Base-by-base conservation (phyloP, 192 early-diverging fungal genomes). In the Podila clonocystis region DNA sequence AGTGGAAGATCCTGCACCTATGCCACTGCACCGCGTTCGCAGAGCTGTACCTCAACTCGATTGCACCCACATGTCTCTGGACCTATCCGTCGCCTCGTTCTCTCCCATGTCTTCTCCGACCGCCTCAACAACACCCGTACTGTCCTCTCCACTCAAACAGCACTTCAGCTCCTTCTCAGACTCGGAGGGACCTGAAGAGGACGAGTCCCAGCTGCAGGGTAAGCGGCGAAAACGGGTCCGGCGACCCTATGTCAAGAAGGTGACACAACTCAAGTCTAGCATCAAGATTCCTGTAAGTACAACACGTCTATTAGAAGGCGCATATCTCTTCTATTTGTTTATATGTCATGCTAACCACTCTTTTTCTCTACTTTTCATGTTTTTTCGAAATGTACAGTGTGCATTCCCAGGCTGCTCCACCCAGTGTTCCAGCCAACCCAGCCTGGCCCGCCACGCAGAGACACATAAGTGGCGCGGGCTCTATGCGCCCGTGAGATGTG, bases 401-500 rank as follows among this genome's bases (percentile, higher is more conserved):
- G 0, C 12, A 0, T 33, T 61, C 8, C 33, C 41, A 11, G 70
- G 61, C 0, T 80, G 77, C 59, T 52, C 15, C 22, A 57, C 48
- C 24, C 30, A 17, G 7, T 80, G 77, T 17, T 67, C 77, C 41
- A 73, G 77, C 24, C 24, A 20, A 6, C 71, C 77, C 2, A 73
- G 70, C 0, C 66, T 80, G 0, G 57, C 24, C 1, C 77, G 77
- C 3, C 77, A 80, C 26, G 29, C 33, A 0, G 63, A 64, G 5
- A 34, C 70, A 9, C 77, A 80, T 45, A 58, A 48, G 24, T 80
- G 77, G 77, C 64, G 69, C 1, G 77, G 77, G 5, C 5, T 48
- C 20, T 80, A 73, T 26, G 38, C 70, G 2, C 77, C 77, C 0
- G 62, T 80, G 9, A 66, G 77, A 4, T 80, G 77, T 22, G 77